These are phyloP conservation scores for Fusarium sp. DNA, from an alignment of 2,329 filamentous ascomycete genomes.

Conservation along the genomic window DNA sequence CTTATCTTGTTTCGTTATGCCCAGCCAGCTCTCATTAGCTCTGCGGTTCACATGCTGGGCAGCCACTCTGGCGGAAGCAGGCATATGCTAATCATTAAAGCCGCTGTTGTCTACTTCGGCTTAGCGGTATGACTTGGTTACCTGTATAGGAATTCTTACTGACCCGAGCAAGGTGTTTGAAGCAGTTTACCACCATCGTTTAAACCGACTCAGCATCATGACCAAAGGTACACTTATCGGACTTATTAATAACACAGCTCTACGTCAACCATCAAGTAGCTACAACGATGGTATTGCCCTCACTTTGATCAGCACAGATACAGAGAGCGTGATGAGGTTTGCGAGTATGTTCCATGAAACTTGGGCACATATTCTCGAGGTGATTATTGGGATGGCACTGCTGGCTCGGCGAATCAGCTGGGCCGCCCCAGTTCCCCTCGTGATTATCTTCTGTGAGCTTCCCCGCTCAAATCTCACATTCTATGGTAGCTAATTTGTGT, in stretches of 20 bases:
- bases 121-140: neutral
- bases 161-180: neutral
- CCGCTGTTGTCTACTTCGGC: neutral
- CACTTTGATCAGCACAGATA: neutral
- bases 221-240: neutral
- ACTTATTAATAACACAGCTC: neutral
- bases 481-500: accelerated
- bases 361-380: neutral
- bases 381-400: neutral
- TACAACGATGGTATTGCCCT: neutral
- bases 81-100: neutral
- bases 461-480: accelerated
- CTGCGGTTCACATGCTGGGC: neutral
- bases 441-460: neutral
- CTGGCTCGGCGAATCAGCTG: neutral
- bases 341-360: neutral
- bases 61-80: accelerated
- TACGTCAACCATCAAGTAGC: neutral
- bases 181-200: neutral
- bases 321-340: neutral
- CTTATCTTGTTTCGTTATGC: neutral
- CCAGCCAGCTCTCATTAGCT: neutral
- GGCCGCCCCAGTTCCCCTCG: neutral
- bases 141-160: neutral
- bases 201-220: neutral